Evolutionary conservation across 2,329 filamentous ascomycete genomes (phyloP).

Genomic region (Alternaria conjuncta): DNA sequence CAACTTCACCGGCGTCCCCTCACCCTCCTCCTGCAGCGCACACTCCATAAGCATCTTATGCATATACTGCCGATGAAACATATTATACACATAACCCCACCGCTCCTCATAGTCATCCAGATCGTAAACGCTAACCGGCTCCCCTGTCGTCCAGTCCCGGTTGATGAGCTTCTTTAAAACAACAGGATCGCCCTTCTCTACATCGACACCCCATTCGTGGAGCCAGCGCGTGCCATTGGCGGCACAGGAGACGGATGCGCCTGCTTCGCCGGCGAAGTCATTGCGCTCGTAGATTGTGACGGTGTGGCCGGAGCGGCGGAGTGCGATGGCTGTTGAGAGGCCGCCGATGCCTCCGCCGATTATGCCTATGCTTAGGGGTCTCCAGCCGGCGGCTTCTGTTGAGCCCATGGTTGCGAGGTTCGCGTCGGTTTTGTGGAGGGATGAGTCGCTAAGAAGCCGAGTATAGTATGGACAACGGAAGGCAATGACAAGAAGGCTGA

Average conservation of each 20-base stretch:
- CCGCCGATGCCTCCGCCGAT: conserved; percentile 63
- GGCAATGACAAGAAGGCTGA: neutral
- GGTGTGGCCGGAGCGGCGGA: conserved; percentile 60
- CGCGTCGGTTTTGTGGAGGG: neutral
- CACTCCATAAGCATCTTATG: conserved; percentile 69
- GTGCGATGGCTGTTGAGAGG: conserved; percentile 57
- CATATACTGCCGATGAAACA: conserved; percentile 75
- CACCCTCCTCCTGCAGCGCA: conserved; percentile 60
- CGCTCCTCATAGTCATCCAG: conserved; percentile 68
- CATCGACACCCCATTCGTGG: conserved; percentile 70
- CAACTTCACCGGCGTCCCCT: conserved; percentile 61
- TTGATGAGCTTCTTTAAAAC: conserved; percentile 71
- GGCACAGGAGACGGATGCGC: conserved; percentile 60
- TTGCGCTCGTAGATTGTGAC: conserved; percentile 70
- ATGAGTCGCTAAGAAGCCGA: neutral
- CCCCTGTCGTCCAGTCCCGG: conserved; percentile 72
- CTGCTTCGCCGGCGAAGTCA: conserved; percentile 72
- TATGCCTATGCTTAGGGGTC: conserved; percentile 48
- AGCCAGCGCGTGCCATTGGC: conserved; percentile 75
- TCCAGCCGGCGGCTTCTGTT: conserved; percentile 15
- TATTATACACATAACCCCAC: conserved; percentile 69
- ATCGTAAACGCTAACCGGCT: conserved; percentile 68
- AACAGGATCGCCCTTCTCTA: conserved; percentile 69
- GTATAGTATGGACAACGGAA: neutral
- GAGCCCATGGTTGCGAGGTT: neutral